These are phyloP conservation scores for Mycena vulgaris DNA, from an alignment of 768 basidiomycete species.

Conservation along the genomic window DNA sequence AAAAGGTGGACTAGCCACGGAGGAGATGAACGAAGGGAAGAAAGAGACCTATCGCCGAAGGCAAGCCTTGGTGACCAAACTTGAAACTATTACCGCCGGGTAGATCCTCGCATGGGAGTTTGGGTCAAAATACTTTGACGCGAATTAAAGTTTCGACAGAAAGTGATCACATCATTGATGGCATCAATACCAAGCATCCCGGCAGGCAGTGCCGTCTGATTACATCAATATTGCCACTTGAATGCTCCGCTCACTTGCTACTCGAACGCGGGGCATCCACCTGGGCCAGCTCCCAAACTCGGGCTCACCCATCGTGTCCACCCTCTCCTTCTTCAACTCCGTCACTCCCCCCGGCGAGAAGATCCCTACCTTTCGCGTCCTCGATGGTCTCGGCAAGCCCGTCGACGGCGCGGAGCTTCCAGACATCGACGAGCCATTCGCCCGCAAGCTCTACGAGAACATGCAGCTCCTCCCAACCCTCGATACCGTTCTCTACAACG, in stretches of 20 bases:
- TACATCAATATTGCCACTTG: too few relatives aligned
- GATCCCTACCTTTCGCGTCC: slow-evolving; percentile 89
- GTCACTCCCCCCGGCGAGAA: slow-evolving; percentile 71
- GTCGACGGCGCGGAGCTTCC: slow-evolving; percentile 83
- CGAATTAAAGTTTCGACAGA: too few relatives aligned
- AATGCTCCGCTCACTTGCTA: not conserved
- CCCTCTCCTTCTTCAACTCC: slow-evolving; percentile 86
- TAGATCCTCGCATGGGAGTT: too few relatives aligned
- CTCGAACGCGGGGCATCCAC: slow-evolving; percentile 16
- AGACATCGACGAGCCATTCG: slow-evolving; percentile 81
- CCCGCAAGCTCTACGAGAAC: slow-evolving; percentile 81
- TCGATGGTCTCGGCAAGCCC: slow-evolving; percentile 85
- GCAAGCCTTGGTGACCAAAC: too few relatives aligned
- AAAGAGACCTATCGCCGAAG: slow-evolving; percentile 15
- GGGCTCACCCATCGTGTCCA: slow-evolving; percentile 75
- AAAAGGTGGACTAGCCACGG: slow-evolving; percentile 55
- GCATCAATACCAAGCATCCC: too few relatives aligned
- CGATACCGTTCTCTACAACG: slow-evolving; percentile 92
- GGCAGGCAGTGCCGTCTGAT: too few relatives aligned
- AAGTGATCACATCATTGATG: too few relatives aligned
- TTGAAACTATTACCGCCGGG: too few relatives aligned
- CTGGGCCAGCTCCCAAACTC: slow-evolving; percentile 57
- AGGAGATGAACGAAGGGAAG: slow-evolving; percentile 43
- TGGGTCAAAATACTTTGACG: too few relatives aligned
- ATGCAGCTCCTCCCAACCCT: slow-evolving; percentile 87